Conservation (phyloP, 23 red algal genomes). For the Gracilaria gracilis region DNA sequence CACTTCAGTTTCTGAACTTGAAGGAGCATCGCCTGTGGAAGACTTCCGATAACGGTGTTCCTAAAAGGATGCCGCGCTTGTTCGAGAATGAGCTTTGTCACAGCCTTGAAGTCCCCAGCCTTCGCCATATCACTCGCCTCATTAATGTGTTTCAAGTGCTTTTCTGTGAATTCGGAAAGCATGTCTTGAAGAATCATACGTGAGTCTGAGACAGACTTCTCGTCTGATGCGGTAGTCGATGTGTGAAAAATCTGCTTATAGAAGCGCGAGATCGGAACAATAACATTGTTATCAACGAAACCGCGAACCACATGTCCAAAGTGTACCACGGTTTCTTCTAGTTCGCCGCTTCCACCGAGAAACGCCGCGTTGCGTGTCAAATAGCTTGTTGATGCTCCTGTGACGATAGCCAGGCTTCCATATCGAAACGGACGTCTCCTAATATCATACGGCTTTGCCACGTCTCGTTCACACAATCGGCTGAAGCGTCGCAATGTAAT, state of each 20-base stretch:
- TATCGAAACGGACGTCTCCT: conserved; percentile 45
- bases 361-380: conserved; percentile 9
- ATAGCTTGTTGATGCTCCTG: conserved; percentile 5
- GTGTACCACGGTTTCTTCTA: conserved; percentile 38
- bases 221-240: not conserved
- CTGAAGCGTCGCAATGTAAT: not conserved
- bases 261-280: conserved; percentile 44
- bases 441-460: conserved; percentile 34
- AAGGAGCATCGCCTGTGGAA: conserved; percentile 54
- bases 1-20: conserved; percentile 75
- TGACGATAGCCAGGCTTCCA: conserved; percentile 19
- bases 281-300: conserved; percentile 50
- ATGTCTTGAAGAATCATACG: conserved; percentile 45
- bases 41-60: conserved; percentile 57
- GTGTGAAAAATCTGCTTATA: conserved; percentile 54
- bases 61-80: conserved; percentile 52
- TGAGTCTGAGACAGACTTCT: conserved; percentile 43
- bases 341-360: conserved; percentile 39
- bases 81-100: conserved; percentile 49
- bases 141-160: conserved; percentile 17
- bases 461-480: conserved; percentile 33
- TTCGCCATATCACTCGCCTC: conserved; percentile 39
- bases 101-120: conserved; percentile 49
- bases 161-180: conserved; percentile 68
- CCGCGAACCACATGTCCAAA: not conserved